phyloP scores from a whole-genome alignment of 345 rosid species.

The Mangifera indica region DNA sequence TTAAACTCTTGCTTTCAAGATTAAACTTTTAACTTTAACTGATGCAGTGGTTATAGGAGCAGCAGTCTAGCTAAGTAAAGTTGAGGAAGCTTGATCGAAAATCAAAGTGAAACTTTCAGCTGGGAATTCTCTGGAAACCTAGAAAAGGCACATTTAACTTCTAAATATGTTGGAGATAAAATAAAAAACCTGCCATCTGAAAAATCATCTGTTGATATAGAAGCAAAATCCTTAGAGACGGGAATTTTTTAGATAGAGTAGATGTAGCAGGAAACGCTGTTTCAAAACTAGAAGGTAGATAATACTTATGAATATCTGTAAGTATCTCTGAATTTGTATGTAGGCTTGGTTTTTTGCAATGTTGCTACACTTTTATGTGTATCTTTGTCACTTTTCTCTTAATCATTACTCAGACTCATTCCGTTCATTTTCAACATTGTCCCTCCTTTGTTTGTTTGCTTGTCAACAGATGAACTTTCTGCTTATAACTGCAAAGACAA shows the following conservation, averaged over 20 bases:
- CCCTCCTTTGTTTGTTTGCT: conserved; percentile 12
- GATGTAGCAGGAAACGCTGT: conserved; percentile 27
- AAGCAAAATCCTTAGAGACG: background rate
- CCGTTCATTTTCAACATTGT: background rate
- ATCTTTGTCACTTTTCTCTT: background rate
- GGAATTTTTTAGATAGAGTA: conserved; percentile 3
- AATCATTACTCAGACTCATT: background rate
- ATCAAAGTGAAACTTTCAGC: no score
- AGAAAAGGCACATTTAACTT: conserved; percentile 50
- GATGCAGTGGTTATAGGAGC: no score
- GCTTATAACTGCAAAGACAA: conserved; percentile 35
- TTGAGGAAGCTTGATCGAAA: no score
- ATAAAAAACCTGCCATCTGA: conserved; percentile 29
- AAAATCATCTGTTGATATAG: conserved; percentile 11
- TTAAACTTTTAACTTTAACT: no score
- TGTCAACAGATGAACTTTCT: conserved; percentile 51
- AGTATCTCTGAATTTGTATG: background rate
- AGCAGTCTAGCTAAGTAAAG: no score
- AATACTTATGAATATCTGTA: background rate
- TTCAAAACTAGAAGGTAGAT: conserved; percentile 43
- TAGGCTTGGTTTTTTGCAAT: background rate
- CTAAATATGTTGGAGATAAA: conserved; percentile 58
- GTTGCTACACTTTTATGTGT: background rate
- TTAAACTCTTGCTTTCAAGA: no score
- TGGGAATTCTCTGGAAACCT: no score